phyloP scores from a whole-genome alignment of 1,284 basidiomycete genomes.

The Athelia sp. region DNA sequence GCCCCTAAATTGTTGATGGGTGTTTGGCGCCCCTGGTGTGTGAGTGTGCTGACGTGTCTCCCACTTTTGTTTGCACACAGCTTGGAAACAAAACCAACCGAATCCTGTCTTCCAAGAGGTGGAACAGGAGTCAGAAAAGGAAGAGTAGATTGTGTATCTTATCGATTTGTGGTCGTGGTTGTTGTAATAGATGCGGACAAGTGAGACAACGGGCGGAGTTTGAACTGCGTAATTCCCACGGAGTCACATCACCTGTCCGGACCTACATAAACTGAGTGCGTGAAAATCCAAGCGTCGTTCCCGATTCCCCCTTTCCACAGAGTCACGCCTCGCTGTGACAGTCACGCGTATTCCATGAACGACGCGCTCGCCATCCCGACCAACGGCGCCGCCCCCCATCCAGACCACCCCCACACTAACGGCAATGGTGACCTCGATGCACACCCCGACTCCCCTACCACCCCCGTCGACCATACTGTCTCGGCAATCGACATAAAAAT shows the following conservation, averaged over 20 bases:
- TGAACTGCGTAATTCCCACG: not conserved
- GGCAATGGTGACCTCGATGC: no score
- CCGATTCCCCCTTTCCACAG: slow-evolving; percentile 1
- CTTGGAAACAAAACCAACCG: slow-evolving; percentile 78
- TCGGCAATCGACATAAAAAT: slow-evolving; percentile 52
- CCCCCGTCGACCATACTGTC: slow-evolving; percentile 46
- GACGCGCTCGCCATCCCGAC: slow-evolving; percentile 38
- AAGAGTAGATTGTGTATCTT: slow-evolving; percentile 20
- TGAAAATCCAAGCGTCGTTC: no score
- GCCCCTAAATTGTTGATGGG: slow-evolving; percentile 32
- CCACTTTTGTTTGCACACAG: slow-evolving; percentile 60
- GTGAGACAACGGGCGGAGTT: not conserved
- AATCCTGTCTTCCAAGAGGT: slow-evolving; percentile 70
- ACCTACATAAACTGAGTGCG: no score
- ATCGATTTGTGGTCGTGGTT: not conserved
- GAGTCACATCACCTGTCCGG: no score
- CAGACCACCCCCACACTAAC: no score
- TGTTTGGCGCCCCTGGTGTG: slow-evolving; percentile 29
- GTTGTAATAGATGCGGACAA: slow-evolving; percentile 1
- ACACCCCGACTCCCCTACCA: slow-evolving; percentile 51
- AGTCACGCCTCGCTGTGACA: slow-evolving; percentile 35
- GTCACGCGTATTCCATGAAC: slow-evolving; percentile 54
- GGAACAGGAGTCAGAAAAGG: slow-evolving; percentile 50
- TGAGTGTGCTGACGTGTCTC: slow-evolving; percentile 58
- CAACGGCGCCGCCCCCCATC: slow-evolving; percentile 10